Conservation (phyloP, 495 filamentous ascomycete species). For the Xylaria acuta region DNA sequence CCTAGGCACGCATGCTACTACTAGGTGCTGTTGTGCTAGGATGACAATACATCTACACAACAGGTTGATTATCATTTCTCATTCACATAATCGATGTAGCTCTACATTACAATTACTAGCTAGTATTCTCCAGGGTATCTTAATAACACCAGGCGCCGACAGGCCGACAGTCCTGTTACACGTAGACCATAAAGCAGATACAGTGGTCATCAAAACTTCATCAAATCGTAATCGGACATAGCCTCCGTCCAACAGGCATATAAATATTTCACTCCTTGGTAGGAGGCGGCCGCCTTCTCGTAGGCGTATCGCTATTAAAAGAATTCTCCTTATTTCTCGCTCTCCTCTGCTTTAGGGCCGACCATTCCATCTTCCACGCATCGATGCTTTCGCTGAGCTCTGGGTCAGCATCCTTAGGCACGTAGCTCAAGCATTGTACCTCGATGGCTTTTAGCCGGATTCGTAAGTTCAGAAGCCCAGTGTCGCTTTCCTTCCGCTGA, state of each 20-base stretch:
- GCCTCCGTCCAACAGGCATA: background rate
- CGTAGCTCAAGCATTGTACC: constrained; percentile 52
- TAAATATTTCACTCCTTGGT: background rate
- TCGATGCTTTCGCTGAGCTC: constrained; percentile 53
- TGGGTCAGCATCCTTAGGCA: constrained; percentile 47
- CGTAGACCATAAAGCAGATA: background rate
- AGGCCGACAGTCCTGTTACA: background rate
- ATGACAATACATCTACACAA: background rate
- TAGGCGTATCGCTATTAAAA: constrained; percentile 13
- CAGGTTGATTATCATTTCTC: background rate
- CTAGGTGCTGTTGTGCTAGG: background rate
- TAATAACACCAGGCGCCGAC: constrained; percentile 5
- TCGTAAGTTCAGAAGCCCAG: constrained; percentile 58
- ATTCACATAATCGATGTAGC: too few species aligned
- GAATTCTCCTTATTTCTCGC: constrained; percentile 32
- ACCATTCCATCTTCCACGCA: constrained; percentile 55
- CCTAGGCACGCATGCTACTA: background rate
- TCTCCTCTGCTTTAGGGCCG: constrained; percentile 37
- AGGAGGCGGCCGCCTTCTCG: constrained; percentile 1
- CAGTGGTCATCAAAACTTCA: background rate
- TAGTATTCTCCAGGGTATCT: constrained; percentile 23
- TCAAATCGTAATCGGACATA: constrained; percentile 8
- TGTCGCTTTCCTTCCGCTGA: constrained; percentile 45
- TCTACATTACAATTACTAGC: background rate
- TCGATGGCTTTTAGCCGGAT: constrained; percentile 61